phyloP scores from a whole-genome alignment of 163 green algal species.

The Scenedesmus sp. region DNA sequence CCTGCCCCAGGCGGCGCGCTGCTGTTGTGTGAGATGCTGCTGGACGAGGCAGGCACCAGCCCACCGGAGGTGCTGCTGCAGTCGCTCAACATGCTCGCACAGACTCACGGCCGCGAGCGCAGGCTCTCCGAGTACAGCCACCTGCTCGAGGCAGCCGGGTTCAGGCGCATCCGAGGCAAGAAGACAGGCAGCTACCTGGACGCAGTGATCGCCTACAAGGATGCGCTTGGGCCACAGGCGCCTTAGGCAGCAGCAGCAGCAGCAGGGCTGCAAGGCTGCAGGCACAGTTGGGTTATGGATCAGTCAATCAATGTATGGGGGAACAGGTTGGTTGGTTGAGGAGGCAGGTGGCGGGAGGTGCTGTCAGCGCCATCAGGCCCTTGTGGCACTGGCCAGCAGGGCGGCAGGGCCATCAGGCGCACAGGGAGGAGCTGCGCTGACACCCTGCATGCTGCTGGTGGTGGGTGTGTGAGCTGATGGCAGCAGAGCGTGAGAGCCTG shows the following conservation, averaged over 20 bases:
- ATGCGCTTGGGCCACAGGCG: not conserved
- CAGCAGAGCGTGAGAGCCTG: too few species aligned
- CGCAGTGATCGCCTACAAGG: conserved; percentile 36
- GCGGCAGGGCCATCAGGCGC: too few species aligned
- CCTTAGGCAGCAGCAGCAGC: not conserved
- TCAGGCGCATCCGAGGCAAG: conserved; percentile 18
- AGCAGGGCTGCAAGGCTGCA: too few species aligned
- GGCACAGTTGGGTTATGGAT: too few species aligned
- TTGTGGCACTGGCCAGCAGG: too few species aligned
- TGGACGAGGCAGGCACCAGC: conserved; percentile 34
- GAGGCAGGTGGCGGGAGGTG: too few species aligned
- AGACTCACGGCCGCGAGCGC: conserved; percentile 63
- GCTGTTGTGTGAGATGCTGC: conserved; percentile 65
- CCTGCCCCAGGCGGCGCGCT: conserved; percentile 56
- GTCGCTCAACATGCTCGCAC: conserved; percentile 67
- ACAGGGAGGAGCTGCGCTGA: too few species aligned
- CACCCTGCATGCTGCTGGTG: too few species aligned
- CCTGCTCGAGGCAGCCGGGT: conserved; percentile 53
- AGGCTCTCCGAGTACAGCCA: conserved; percentile 51
- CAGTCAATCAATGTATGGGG: too few species aligned
- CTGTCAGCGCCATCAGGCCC: too few species aligned
- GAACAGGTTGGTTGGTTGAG: too few species aligned
- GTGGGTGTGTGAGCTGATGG: too few species aligned
- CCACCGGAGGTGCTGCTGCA: conserved; percentile 49
- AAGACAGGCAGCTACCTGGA: conserved; percentile 56